Percentiles rank a stretch among this genome's conserved stretches.
These are phyloP conservation scores for Ogataea thermomethanolica DNA, from an alignment of 805 yeast genomes.

Conservation along the genomic window DNA sequence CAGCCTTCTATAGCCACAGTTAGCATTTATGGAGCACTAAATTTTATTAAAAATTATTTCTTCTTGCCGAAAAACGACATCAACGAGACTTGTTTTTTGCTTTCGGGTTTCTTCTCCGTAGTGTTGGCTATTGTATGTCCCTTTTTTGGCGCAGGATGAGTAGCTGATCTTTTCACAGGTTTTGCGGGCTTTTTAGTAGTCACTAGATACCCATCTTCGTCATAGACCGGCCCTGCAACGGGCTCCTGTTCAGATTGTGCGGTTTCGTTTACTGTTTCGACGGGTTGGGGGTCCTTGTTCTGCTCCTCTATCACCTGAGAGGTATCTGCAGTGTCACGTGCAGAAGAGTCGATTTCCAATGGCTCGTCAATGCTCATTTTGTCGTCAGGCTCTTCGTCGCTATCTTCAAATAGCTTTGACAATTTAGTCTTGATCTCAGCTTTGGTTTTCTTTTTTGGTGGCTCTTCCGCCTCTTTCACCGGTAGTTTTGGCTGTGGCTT, in stretches of 20 bases:
- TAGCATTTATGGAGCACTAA: slow-evolving; percentile 11
- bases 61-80: slow-evolving; percentile 34
- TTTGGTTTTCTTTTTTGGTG: slow-evolving; percentile 20
- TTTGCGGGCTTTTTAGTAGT: slow-evolving; percentile 8
- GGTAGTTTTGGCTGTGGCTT: slow-evolving; percentile 1
- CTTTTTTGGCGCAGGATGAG: slow-evolving; percentile 16
- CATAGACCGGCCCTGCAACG: slow-evolving; percentile 19
- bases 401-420: slow-evolving; percentile 25
- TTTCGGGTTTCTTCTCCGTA: slow-evolving; percentile 2
- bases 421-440: slow-evolving; percentile 15
- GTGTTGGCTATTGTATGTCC: slow-evolving; percentile 11
- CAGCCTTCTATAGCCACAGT: slow-evolving; percentile 81
- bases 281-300: slow-evolving; percentile 10
- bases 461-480: slow-evolving; percentile 9
- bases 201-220: slow-evolving; percentile 32
- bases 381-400: slow-evolving; percentile 9
- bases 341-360: slow-evolving; percentile 4
- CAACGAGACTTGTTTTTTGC: slow-evolving; percentile 27
- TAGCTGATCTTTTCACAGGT: slow-evolving; percentile 9
- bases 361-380: neutral
- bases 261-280: slow-evolving; percentile 3
- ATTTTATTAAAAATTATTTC: slow-evolving; percentile 6
- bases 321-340: neutral
- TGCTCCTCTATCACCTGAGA: neutral
- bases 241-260: neutral